Evolutionary conservation across 352 stramenopile genomes (phyloP).

Genomic region (Globisporangium perplexum): DNA sequence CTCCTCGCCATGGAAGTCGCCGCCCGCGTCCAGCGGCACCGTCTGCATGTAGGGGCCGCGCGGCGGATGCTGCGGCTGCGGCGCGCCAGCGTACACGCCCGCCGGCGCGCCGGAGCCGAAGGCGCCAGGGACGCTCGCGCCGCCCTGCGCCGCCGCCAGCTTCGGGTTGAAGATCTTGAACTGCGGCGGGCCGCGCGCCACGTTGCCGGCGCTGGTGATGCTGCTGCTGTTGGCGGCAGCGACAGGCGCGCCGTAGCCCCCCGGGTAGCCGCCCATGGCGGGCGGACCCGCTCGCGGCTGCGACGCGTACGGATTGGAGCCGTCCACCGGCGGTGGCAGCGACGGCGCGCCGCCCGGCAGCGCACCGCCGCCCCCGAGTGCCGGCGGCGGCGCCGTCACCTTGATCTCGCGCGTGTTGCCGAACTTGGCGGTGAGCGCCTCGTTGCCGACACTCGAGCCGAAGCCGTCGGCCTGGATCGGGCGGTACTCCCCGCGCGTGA

Average conservation of each 20-base stretch:
- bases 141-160: slow-evolving; percentile 30
- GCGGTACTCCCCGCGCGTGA: slow-evolving; percentile 69
- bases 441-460: slow-evolving; percentile 85
- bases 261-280: slow-evolving; percentile 25
- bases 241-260: slow-evolving; percentile 9
- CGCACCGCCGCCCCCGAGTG: slow-evolving; percentile 9
- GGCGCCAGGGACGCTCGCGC: slow-evolving; percentile 12
- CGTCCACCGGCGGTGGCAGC: slow-evolving; percentile 15
- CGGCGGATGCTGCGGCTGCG: too few relatives aligned
- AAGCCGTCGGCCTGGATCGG: slow-evolving; percentile 88
- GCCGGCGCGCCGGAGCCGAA: slow-evolving; percentile 18
- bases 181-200: slow-evolving; percentile 40
- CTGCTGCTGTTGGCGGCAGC: neutral
- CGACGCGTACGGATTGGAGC: slow-evolving; percentile 59
- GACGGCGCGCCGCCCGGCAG: slow-evolving; percentile 12
- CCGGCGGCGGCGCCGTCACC: slow-evolving; percentile 65
- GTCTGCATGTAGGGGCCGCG: slow-evolving; percentile 15
- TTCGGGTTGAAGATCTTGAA: slow-evolving; percentile 89
- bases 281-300: slow-evolving; percentile 12
- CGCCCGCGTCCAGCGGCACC: slow-evolving; percentile 25
- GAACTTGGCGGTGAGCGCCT: slow-evolving; percentile 85
- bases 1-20: slow-evolving; percentile 35
- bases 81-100: slow-evolving; percentile 7
- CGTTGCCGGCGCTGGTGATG: neutral
- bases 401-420: slow-evolving; percentile 83